A percentile compares a stretch with the other conserved stretches of the same genome.
phyloP scores from a whole-genome alignment of 805 yeast genomes.

The Isabelozyma gotoi region DNA sequence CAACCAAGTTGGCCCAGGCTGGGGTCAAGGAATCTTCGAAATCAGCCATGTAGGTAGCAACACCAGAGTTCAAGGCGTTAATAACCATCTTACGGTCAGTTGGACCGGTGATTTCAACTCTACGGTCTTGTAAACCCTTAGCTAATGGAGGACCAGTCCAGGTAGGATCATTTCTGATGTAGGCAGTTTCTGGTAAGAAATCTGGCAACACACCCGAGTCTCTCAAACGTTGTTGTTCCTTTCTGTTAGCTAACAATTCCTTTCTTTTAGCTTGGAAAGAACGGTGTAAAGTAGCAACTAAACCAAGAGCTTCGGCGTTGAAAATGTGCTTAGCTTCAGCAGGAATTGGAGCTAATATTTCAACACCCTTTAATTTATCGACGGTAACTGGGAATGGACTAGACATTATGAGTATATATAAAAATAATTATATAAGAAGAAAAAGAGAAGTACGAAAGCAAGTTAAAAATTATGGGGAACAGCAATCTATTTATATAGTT shows the following conservation, averaged over 20 bases:
- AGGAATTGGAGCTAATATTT: conserved; percentile 53
- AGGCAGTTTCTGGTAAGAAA: conserved; percentile 66
- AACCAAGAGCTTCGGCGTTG: conserved; percentile 62
- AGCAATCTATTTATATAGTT: conserved; percentile 8
- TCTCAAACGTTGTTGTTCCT: conserved; percentile 55
- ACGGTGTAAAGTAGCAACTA: conserved; percentile 72
- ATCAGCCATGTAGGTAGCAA: conserved; percentile 83
- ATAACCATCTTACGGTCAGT: conserved; percentile 82
- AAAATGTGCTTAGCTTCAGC: conserved; percentile 52
- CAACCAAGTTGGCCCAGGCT: conserved; percentile 76
- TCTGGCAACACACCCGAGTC: conserved; percentile 63
- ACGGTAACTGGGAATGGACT: conserved; percentile 46
- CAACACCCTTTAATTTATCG: conserved; percentile 51
- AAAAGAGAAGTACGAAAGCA: neutral
- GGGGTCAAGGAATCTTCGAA: conserved; percentile 85
- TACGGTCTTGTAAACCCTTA: conserved; percentile 70
- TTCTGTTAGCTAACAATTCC: conserved; percentile 60
- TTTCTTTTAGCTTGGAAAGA: conserved; percentile 64
- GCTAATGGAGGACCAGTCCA: conserved; percentile 79
- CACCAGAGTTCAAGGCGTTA: conserved; percentile 76
- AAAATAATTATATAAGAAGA: neutral
- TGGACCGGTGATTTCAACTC: conserved; percentile 84
- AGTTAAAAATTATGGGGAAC: neutral
- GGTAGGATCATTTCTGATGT: conserved; percentile 66
- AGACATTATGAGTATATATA: conserved; percentile 21